A percentile compares a stretch with the other conserved stretches of the same genome.
These are phyloP conservation scores for Catenaria anguillulae DNA, from an alignment of 371 early-diverging fungal genomes.

Conservation along the genomic window DNA sequence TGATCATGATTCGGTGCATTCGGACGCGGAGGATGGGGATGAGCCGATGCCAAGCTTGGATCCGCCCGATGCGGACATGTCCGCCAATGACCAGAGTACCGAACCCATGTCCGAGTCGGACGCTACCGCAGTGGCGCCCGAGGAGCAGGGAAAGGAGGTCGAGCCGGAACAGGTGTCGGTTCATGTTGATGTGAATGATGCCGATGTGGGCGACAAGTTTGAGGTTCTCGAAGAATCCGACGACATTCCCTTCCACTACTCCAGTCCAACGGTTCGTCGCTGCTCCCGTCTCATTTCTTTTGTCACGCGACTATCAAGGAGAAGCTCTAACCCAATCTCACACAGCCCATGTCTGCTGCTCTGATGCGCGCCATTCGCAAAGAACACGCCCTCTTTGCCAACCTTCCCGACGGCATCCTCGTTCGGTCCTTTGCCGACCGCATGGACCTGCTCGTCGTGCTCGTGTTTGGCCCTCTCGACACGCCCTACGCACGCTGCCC, in stretches of 20 bases:
- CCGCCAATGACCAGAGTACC: not conserved
- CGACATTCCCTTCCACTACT: not conserved
- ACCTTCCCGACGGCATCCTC: not conserved
- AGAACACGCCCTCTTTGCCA: not conserved
- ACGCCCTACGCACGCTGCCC: conserved; percentile 9
- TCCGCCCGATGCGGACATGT: not conserved
- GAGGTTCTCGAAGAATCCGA: not conserved
- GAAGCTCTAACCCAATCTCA: too few relatives aligned
- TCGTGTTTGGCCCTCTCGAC: conserved; percentile 14
- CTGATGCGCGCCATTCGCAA: not conserved
- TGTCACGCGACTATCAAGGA: not conserved
- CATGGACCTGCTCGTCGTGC: conserved; percentile 14
- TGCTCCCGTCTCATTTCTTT: not conserved
- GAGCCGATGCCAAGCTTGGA: too few relatives aligned
- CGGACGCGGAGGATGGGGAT: too few relatives aligned
- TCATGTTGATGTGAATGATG: too few relatives aligned
- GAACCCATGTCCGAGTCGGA: not conserved
- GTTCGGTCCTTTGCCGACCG: conserved; percentile 1
- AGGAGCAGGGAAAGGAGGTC: too few relatives aligned
- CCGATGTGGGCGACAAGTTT: too few relatives aligned
- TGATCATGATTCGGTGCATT: not conserved
- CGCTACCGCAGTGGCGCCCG: not conserved
- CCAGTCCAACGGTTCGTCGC: not conserved
- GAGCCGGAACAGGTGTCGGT: too few relatives aligned
- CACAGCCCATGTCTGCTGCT: not conserved